Conservation (phyloP, 371 early-diverging fungal genomes). For the Blastocladiella emersonii region DNA sequence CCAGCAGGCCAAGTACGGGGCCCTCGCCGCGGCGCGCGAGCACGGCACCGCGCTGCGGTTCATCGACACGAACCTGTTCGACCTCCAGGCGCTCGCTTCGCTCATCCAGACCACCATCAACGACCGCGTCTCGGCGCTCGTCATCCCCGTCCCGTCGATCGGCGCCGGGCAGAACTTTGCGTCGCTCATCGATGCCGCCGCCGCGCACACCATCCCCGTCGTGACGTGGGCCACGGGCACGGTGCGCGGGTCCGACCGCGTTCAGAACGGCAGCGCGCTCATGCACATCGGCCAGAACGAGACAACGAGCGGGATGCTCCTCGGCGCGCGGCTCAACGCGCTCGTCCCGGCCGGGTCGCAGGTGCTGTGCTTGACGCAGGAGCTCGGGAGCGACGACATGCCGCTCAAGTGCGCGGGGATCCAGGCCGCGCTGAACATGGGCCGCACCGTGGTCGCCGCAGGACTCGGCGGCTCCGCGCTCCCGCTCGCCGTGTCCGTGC, state of each 20-base stretch:
- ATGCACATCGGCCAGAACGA: neutral
- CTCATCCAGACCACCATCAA: neutral
- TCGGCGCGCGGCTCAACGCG: neutral
- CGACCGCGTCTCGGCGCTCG: neutral
- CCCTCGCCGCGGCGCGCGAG: neutral
- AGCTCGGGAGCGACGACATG: conserved; percentile 1
- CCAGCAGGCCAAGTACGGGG: neutral
- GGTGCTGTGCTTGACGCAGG: neutral
- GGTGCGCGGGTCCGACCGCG: neutral
- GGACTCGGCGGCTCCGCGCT: neutral
- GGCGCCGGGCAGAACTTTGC: neutral
- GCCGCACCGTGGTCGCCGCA: neutral
- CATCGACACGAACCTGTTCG: neutral
- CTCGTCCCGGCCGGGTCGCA: neutral
- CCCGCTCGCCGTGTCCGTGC: neutral
- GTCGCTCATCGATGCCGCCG: neutral
- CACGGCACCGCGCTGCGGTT: neutral
- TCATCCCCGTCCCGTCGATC: neutral
- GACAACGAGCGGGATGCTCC: neutral
- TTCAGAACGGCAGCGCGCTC: neutral
- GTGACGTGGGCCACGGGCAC: neutral
- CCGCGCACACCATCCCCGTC: neutral
- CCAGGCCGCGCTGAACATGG: neutral
- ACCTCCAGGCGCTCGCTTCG: neutral
- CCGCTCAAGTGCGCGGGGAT: neutral